These are phyloP conservation scores for Erythrobasidium hasegawianum DNA, from an alignment of 1,284 basidiomycete species.

Conservation along the genomic window DNA sequence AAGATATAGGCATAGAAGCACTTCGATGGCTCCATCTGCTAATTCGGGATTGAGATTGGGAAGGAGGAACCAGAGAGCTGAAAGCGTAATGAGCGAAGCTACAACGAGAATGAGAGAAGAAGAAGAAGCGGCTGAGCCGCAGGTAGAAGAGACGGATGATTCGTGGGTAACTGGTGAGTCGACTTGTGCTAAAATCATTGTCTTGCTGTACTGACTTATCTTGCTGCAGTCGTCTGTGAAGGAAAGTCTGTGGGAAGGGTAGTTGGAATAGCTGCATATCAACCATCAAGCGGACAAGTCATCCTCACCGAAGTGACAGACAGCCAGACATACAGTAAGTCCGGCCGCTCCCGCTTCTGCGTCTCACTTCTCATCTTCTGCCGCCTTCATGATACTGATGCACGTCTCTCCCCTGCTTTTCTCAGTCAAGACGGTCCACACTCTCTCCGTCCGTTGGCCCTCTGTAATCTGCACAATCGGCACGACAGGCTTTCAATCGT, in stretches of 20 bases:
- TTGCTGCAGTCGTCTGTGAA: background rate
- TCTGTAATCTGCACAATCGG: constrained; percentile 12
- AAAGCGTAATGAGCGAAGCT: background rate
- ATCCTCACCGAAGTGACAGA: constrained; percentile 29
- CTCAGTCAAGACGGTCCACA: constrained; percentile 29
- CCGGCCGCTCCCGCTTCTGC: background rate
- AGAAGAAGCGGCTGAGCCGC: background rate
- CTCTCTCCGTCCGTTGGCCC: constrained; percentile 31
- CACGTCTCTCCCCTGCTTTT: background rate
- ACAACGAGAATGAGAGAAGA: background rate
- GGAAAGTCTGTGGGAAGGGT: constrained; percentile 6
- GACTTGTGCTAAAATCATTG: constrained; percentile 3
- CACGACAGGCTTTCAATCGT: background rate
- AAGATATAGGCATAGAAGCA: too few species aligned
- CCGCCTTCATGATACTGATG: background rate
- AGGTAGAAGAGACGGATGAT: constrained; percentile 12
- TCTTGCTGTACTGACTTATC: background rate
- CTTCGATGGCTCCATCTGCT: background rate
- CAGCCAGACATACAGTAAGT: constrained; percentile 22
- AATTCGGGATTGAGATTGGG: background rate
- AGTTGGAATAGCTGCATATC: constrained; percentile 31
- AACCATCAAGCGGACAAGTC: constrained; percentile 21
- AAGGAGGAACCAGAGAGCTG: background rate
- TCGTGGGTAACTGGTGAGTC: constrained; percentile 27
- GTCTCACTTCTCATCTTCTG: background rate